Base-by-base conservation (phyloP, 495 filamentous ascomycete species). In the Amphirosellinia nigrospora region DNA sequence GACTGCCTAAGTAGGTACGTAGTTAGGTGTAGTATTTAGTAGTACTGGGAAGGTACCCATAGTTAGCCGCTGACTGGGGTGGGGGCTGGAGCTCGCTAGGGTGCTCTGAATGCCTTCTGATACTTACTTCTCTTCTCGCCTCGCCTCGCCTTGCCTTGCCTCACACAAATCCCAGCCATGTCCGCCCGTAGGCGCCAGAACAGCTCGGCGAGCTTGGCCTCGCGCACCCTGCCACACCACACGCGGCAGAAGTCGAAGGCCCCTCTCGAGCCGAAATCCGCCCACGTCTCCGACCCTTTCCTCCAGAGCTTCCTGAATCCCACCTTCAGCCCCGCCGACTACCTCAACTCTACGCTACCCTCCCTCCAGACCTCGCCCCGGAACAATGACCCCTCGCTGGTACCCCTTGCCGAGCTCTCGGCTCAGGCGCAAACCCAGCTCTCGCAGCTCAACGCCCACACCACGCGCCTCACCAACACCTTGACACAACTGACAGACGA, bases 401-500 rank as follows among this genome's bases (percentile, higher is more conserved):
- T 93, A 19, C 83, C 93, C 8, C 85, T 98, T 56, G 85, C 91
- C 46, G 90, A 95, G 65, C 83, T 97, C 56, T 92, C 93, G 15
- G 82, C 90, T 2, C 93, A 93, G 75, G 91, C 94, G 48, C 94
- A 98, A 75, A 88, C 91, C 2, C 84, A 94, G 38, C 88, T 98
- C 64, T 92, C 94, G 3, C 90, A 95, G 69, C 89, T 98, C 72
- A 94, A 91, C 72, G 91, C 94, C 13, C 94, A 97, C 77, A 96
- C 93, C 16, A 89, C 92, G 19, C 86, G 93, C 26, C 85, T 97
- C 16, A 93, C 94, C n/a, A 90, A 84, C 50, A 92, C 87, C 39
- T 86, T 99, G 30, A 97, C 93, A 38, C 90, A 92, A 67, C 84
- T 98, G 66, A 98, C 95, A 16, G 95, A 98, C 76, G 96, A 98